Evolutionary conservation across 192 early-diverging fungal genomes (phyloP), one percentile per base, ranked within the genome.

Genomic region (Backusella luteola): DNA sequence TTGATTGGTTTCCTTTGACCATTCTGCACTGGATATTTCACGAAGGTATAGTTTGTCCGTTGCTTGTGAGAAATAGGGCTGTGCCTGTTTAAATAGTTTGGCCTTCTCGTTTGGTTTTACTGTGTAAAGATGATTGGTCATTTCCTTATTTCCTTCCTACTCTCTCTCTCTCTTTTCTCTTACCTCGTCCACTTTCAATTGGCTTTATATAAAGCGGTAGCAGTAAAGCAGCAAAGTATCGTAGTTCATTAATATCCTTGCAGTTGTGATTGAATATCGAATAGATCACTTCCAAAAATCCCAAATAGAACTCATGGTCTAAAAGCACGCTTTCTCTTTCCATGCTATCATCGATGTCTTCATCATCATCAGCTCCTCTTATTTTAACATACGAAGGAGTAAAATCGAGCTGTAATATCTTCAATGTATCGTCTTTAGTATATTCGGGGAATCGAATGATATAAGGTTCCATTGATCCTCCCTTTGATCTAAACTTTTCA

Each of bases 141-240:
- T 35, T 74, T 42, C 32, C 0, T 21, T 73, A 6, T 23, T 52
- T 63, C 38, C 34, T 69, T 29, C 29, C 19, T 34, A 3, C 32
- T 32, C 32, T 32, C 2, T 32, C 32, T 32, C 32, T 32, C 2
- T 32, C 32, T 32, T 59, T 36, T 49, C 14, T 71, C 85, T 73
- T 86, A 94, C 92, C 82, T 73, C 82, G 88, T 23, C 93, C 92
- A 14, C 91, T 86, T 35, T 86, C 80, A 14, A 99, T 89, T 0
- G 97, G 97, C 77, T 95, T 92, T 46, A 95, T 84, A 78, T 96
- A 99, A 69, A 95, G 89, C 9, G 94, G 94, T 76, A 91, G 97
- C 14, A 98, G 85, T 53, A 97, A 79, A 0, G 89, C 87, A 19
- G 92, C 91, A 39, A 98, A 75, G 71, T 97, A 92, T 32, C 94